Percentiles rank a stretch among this genome's conserved stretches.
phyloP scores from a whole-genome alignment of 768 basidiomycete genomes.

The Auricularia auricula-judae region DNA sequence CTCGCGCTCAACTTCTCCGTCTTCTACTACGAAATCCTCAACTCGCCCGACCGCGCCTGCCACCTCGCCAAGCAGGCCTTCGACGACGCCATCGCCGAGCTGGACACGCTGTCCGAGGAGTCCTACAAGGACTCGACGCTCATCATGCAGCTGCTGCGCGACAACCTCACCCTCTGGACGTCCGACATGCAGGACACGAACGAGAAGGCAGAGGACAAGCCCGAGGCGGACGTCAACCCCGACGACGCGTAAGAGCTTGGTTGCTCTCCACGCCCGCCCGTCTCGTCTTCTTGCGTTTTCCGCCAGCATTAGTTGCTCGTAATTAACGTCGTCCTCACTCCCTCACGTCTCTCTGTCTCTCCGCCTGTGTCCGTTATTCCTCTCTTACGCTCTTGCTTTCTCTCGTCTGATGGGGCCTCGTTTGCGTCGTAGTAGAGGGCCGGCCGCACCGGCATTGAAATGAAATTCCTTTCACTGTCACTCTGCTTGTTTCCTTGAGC shows the following conservation, averaged over 20 bases:
- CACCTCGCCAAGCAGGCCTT: conserved; percentile 87
- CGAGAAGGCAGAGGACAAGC: conserved; percentile 4
- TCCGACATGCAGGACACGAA: conserved; percentile 44
- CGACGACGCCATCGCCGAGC: conserved; percentile 73
- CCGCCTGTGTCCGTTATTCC: too few species aligned
- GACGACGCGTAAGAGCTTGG: not conserved
- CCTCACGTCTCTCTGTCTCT: too few species aligned
- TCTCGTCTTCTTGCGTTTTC: not conserved
- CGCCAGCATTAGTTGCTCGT: too few species aligned
- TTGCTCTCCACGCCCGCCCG: not conserved
- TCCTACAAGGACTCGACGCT: conserved; percentile 68
- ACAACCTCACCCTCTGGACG: conserved; percentile 81
- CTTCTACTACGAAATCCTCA: conserved; percentile 81
- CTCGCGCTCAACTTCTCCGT: conserved; percentile 91
- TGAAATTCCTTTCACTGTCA: too few species aligned
- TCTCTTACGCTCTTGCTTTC: too few species aligned
- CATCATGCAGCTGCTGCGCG: conserved; percentile 71
- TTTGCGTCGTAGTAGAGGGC: too few species aligned
- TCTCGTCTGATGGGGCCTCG: too few species aligned
- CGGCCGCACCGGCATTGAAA: too few species aligned
- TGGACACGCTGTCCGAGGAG: conserved; percentile 45
- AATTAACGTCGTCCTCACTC: too few species aligned
- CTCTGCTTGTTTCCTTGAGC: too few species aligned
- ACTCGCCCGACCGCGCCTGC: conserved; percentile 78
- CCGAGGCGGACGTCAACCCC: conserved; percentile 1